These are phyloP conservation scores for Botryotinia convoluta DNA, from an alignment of 2,329 filamentous ascomycete species.

Conservation along the genomic window DNA sequence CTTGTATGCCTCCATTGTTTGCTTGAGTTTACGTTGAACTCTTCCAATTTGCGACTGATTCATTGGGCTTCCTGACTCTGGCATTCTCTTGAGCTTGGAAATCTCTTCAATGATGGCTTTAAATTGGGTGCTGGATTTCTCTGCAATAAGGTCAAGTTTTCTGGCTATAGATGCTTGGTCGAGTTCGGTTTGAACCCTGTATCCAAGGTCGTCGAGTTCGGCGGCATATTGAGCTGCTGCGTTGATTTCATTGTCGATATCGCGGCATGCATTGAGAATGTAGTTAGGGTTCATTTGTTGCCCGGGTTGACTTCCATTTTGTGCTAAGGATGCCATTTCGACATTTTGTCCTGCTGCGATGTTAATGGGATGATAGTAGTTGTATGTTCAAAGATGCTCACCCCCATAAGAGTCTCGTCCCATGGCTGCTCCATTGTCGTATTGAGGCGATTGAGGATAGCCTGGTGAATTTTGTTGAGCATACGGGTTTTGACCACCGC, in stretches of 20 bases:
- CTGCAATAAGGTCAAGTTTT: too few species aligned
- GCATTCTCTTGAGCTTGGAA: slow-evolving; percentile 82
- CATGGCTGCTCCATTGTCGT: slow-evolving; percentile 43
- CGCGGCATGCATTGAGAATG: slow-evolving; percentile 80
- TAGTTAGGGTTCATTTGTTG: slow-evolving; percentile 62
- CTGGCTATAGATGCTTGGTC: too few species aligned
- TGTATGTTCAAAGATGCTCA: slow-evolving; percentile 26
- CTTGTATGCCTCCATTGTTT: slow-evolving; percentile 79
- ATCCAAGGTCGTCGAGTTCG: slow-evolving; percentile 68
- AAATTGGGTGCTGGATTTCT: too few species aligned
- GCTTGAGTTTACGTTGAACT: slow-evolving; percentile 75
- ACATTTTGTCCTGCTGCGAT: slow-evolving; percentile 45
- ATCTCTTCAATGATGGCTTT: neutral
- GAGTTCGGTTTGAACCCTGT: too few species aligned
- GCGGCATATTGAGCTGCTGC: slow-evolving; percentile 70
- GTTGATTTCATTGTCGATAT: slow-evolving; percentile 75
- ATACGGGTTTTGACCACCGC: slow-evolving; percentile 38
- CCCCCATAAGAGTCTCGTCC: slow-evolving; percentile 42
- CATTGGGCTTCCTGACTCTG: slow-evolving; percentile 68
- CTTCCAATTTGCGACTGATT: slow-evolving; percentile 80
- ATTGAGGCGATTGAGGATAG: slow-evolving; percentile 21
- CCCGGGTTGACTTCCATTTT: slow-evolving; percentile 47
- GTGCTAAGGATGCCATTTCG: slow-evolving; percentile 63
- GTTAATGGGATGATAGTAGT: neutral
- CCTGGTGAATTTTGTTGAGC: slow-evolving; percentile 48